These are phyloP conservation scores for Zygoascus tannicola DNA, from an alignment of 805 yeast species.

Conservation along the genomic window DNA sequence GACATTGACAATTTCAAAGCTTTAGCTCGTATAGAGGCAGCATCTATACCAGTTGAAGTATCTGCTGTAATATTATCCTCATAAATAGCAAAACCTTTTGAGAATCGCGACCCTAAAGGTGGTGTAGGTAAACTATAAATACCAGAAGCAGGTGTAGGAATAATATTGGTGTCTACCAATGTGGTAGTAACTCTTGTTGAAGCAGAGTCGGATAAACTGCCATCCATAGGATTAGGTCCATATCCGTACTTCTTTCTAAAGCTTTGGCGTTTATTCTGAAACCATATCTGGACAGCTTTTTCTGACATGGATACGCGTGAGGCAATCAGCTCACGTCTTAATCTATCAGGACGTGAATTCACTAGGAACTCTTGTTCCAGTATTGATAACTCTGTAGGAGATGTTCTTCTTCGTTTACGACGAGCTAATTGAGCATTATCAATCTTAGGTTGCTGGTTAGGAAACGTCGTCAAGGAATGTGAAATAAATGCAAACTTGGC, in stretches of 20 bases:
- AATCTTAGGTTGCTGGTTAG: conserved; percentile 66
- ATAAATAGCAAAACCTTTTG: background rate
- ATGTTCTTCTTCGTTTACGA: conserved; percentile 90
- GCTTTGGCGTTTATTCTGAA: conserved; percentile 69
- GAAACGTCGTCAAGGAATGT: conserved; percentile 82
- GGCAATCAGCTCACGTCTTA: conserved; percentile 71
- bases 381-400: conserved; percentile 74
- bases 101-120: background rate
- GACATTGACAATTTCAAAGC: conserved; percentile 25
- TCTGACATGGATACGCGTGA: conserved; percentile 83
- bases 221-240: background rate
- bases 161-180: conserved; percentile 3
- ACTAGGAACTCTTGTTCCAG: conserved; percentile 68
- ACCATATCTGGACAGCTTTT: conserved; percentile 97
- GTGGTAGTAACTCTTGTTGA: background rate
- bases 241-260: conserved; percentile 5
- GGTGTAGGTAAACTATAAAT: background rate
- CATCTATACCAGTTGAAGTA: conserved; percentile 8
- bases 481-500: conserved; percentile 63
- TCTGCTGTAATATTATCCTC: too few species aligned
- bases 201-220: background rate
- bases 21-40: conserved; percentile 5
- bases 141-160: background rate
- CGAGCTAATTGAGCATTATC: conserved; percentile 91
- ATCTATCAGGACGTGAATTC: conserved; percentile 75